These are phyloP conservation scores for Quercus dentata DNA, from an alignment of 306 rosid genomes.

Conservation along the genomic window DNA sequence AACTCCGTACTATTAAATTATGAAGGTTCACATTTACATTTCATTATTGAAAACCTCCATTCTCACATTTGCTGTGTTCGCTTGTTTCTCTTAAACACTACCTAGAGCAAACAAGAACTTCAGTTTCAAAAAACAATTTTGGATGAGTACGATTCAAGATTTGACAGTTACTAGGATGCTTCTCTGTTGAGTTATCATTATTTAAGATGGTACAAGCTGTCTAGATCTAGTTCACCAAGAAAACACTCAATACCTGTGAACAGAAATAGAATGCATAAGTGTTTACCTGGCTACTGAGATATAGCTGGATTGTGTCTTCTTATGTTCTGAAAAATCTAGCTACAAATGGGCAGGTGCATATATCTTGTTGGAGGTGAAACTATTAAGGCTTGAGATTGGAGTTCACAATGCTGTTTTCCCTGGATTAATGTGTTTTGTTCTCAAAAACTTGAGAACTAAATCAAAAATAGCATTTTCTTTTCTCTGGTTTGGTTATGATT, in stretches of 20 bases:
- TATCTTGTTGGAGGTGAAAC: background rate
- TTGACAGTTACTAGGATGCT: too few relatives aligned
- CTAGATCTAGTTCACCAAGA: background rate
- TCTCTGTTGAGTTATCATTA: too few relatives aligned
- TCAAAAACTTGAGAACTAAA: too few relatives aligned
- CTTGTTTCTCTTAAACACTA: background rate
- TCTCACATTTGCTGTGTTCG: background rate
- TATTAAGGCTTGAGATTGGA: background rate
- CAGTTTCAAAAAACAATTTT: background rate
- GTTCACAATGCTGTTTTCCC: background rate
- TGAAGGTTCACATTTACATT: constrained; percentile 26
- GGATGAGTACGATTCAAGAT: too few relatives aligned
- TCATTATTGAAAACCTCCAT: constrained; percentile 3
- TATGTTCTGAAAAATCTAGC: background rate
- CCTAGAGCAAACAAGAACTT: constrained; percentile 1
- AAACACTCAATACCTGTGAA: background rate
- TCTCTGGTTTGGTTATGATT: too few relatives aligned
- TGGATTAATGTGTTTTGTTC: too few relatives aligned
- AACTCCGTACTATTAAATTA: constrained; percentile 41
- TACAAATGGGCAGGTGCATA: background rate
- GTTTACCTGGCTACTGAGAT: background rate
- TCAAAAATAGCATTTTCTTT: too few relatives aligned
- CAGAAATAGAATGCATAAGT: background rate
- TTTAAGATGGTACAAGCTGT: too few relatives aligned
- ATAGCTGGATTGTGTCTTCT: background rate